A percentile compares a stretch with the other conserved stretches of the same genome.
Conservation (phyloP, 257 asterid genomes). For the Nicotiana knightiana region DNA sequence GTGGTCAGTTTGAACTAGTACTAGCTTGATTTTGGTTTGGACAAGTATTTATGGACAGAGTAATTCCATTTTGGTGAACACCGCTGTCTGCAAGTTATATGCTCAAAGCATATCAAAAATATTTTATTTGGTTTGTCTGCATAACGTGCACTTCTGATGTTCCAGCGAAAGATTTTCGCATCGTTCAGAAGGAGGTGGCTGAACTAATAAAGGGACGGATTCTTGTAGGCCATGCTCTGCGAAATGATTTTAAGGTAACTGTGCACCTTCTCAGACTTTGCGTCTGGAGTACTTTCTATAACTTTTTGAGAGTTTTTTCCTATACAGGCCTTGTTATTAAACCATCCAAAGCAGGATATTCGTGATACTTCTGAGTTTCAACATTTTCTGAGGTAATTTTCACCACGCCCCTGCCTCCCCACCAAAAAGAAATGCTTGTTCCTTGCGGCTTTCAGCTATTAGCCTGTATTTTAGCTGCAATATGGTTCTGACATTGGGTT, state of each 20-base stretch:
- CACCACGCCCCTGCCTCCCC: neutral
- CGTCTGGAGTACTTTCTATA: neutral
- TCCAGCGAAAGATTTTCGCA: constrained; percentile 77
- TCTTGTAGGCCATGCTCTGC: constrained; percentile 95
- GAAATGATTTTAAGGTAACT: constrained; percentile 78
- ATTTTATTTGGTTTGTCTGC: neutral
- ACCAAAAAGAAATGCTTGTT: constrained; percentile 7
- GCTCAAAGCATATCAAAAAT: neutral
- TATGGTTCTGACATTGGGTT: constrained; percentile 5
- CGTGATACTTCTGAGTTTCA: constrained; percentile 84
- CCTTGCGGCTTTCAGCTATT: neutral
- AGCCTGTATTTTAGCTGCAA: constrained; percentile 4
- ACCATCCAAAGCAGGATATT: constrained; percentile 84
- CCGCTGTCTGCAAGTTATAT: neutral
- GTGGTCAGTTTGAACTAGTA: neutral
- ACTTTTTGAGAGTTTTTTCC: constrained; percentile 4
- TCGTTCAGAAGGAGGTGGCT: constrained; percentile 75
- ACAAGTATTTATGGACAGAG: neutral
- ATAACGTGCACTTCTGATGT: constrained; percentile 12
- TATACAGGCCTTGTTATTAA: constrained; percentile 76
- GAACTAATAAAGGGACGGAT: constrained; percentile 66
- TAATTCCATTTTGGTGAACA: neutral
- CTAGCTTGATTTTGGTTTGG: neutral
- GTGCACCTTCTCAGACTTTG: neutral
- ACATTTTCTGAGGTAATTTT: constrained; percentile 58